Evolutionary conservation across 768 basidiomycete genomes (phyloP), one percentile per base, ranked within the genome.

Genomic region (Paxillus ammoniavirescens): DNA sequence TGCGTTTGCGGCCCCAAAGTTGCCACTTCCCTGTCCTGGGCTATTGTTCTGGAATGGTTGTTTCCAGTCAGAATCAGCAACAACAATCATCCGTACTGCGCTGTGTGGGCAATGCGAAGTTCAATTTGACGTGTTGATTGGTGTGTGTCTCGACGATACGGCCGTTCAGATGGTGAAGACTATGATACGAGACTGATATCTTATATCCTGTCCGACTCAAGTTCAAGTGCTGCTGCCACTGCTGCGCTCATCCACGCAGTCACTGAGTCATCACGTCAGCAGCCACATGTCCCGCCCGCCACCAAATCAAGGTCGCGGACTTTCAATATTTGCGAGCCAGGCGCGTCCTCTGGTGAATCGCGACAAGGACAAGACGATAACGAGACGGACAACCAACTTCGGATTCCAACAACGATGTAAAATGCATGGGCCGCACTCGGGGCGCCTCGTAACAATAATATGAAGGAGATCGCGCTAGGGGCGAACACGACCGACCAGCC

Each of bases 1-100:
- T 35, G 47, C 49, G 55, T 40, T 33, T 30, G 42, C 47, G 56
- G 55, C 17, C 46, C 59, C 55, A 51, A 41, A 41, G 33, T 23
- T 7, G 47, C 42, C 17, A 45, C n/a, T 18, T 15, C 14, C 38
- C 53, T 28, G 50, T 8, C 15, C 46, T 21, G 40, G 17, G 30
- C 9, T 18, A 5, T 46, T 49, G 5, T 23, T 35, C 37, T 30
- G 17, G 23, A 26, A 9, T 26, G 13, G 7, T 26, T 35, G 46
- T 37, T 42, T 38, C 6, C 18, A 26, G 36, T 49, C 47, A 21
- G 23, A 13, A 38, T 49, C 47, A n/a, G 13, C 37, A 15, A 49
- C 42, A 12, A 43, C 13, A 7, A 43, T 43, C 42, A 43, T 43
- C 38, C 3, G 38, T 17, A n/a, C 37, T 21, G 17, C 18, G 42